These are phyloP conservation scores for Naematelia aurantialba DNA, from an alignment of 768 basidiomycete genomes.

Conservation along the genomic window DNA sequence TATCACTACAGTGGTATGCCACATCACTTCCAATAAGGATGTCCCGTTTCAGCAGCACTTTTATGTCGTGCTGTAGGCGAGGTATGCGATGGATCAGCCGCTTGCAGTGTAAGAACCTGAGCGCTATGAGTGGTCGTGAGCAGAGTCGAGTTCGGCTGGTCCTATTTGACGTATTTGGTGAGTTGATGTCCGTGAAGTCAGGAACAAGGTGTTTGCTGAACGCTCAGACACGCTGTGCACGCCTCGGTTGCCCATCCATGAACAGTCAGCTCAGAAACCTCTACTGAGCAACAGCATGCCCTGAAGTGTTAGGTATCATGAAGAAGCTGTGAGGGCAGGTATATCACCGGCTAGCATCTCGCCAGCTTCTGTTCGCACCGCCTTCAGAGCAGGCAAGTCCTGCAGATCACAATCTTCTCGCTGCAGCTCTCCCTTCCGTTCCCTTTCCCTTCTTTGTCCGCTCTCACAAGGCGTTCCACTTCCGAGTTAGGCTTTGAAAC, in stretches of 20 bases:
- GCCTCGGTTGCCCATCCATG: constrained; percentile 42
- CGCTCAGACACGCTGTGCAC: constrained; percentile 46
- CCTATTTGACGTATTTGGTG: constrained; percentile 48
- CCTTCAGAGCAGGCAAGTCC: constrained; percentile 40
- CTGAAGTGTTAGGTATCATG: constrained; percentile 30
- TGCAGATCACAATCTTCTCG: background rate
- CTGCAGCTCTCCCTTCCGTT: background rate
- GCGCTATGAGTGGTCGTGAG: no score
- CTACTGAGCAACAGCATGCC: background rate
- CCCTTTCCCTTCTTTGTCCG: background rate
- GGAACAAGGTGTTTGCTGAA: constrained; percentile 3
- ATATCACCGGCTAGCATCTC: constrained; percentile 22
- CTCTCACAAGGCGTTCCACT: background rate
- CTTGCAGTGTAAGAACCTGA: no score
- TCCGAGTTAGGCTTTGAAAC: background rate
- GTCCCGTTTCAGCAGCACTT: no score
- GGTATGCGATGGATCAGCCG: no score
- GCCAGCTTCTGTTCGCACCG: constrained; percentile 29
- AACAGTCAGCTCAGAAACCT: constrained; percentile 30
- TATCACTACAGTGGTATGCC: no score
- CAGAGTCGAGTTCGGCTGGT: constrained; percentile 42
- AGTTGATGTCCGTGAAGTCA: constrained; percentile 2
- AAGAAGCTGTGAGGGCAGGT: constrained; percentile 42
- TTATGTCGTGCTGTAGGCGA: no score
- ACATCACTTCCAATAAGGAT: no score